Percentiles rank a stretch among this genome's conserved stretches.
These are phyloP conservation scores for Trichoderma afroharzianum DNA, from an alignment of 2,329 filamentous ascomycete genomes.

Conservation along the genomic window DNA sequence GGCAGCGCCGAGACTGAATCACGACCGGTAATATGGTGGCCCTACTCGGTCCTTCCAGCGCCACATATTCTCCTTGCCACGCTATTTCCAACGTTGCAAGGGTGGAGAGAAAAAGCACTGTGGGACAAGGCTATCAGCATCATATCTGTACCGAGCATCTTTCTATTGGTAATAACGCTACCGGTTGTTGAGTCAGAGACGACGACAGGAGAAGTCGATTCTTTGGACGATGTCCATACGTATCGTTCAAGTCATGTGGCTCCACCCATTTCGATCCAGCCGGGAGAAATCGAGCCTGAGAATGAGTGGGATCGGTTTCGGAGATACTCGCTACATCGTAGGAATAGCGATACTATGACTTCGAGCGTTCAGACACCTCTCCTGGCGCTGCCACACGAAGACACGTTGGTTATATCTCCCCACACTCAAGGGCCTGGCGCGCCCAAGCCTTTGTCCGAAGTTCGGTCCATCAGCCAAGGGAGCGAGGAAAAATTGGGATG, in stretches of 20 bases:
- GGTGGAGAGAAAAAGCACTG: slow-evolving; percentile 77
- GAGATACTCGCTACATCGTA: slow-evolving; percentile 39
- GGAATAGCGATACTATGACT: slow-evolving; percentile 24
- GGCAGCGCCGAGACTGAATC: slow-evolving; percentile 36
- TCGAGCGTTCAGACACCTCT: slow-evolving; percentile 19
- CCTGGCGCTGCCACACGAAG: slow-evolving; percentile 23
- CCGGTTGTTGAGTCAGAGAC: slow-evolving; percentile 79
- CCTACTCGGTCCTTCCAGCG: slow-evolving; percentile 67
- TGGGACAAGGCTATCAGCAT: slow-evolving; percentile 80
- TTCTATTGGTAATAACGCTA: slow-evolving; percentile 83
- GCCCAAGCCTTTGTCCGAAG: slow-evolving; percentile 32
- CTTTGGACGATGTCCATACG: slow-evolving; percentile 25
- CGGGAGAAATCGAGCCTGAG: slow-evolving; percentile 38
- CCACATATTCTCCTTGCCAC: slow-evolving; percentile 68
- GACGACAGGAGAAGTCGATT: slow-evolving; percentile 43
- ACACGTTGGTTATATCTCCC: slow-evolving; percentile 19
- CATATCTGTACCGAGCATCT: slow-evolving; percentile 83
- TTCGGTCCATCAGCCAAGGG: slow-evolving; percentile 31
- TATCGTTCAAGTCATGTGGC: slow-evolving; percentile 30
- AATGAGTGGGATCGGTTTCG: slow-evolving; percentile 60
- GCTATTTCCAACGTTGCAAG: slow-evolving; percentile 81
- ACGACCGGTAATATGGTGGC: slow-evolving; percentile 71
- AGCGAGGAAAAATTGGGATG: slow-evolving; percentile 56
- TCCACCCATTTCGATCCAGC: slow-evolving; percentile 36
- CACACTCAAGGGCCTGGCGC: not conserved